Base-by-base conservation (phyloP, 345 rosid genomes). In the Capsella bursapastoris region DNA sequence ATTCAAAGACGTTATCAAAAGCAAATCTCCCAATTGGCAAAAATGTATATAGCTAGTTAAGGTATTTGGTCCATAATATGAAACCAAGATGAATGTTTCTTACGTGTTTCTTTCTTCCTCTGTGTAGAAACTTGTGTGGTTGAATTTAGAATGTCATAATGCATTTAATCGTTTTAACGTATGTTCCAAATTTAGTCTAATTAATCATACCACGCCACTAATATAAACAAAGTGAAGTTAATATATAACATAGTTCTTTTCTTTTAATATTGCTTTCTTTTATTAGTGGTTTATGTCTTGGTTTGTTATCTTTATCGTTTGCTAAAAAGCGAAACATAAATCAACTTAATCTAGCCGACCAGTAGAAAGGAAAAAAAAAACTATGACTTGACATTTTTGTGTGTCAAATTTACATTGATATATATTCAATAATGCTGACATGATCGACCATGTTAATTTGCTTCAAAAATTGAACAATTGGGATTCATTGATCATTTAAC, bases 71-170 rank as follows among this genome's bases (percentile, higher is more conserved):
- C 63, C 73, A 55, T 61, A 52, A 55, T 76, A 58, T 62, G 71
- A 70, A 70, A 64, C 70, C 9, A 41, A 49, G 7, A 57, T 49
- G n/a, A 71, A 45, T 22, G 60, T 70, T 64, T 77, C 47, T 77
- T 71, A 77, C 80, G 80, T 77, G 72, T 57, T 77, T 71, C 76
- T 71, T 71, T 77, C 62, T 77, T 48, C 48, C 50, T 77, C 76
- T 70, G 9, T 63, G 1, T 22, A 7, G 57, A 57, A 47, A 70
- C 66, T 56, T 70, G 25, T 69, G 66, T 64, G 49, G 67, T 65
- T 71, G 76, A 64, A 64, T 64, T 51, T 41, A 57, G 48, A 70
- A 64, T 70, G 55, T 57, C 14, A 48, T 69, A 10, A 64, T 77
- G 55, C 14, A 77, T 40, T 69, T 76, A 68, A 68, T 76, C 64